phyloP scores from a whole-genome alignment of 768 basidiomycete species.

The Amanita muscaria region DNA sequence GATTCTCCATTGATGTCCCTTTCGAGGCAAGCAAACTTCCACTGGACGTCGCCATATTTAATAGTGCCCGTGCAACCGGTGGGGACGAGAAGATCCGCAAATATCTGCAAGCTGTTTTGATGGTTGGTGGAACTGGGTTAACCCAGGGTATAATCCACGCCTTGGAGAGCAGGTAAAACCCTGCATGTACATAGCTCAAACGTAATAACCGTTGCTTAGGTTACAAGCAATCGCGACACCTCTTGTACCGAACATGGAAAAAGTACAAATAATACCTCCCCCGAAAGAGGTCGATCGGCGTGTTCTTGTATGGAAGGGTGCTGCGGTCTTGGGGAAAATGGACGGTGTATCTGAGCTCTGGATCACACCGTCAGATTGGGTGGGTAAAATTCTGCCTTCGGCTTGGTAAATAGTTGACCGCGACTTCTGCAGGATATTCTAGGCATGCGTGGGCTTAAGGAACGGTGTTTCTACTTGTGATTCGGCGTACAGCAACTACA shows the following conservation, averaged over 20 bases:
- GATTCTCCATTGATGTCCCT: constrained; percentile 63
- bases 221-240: constrained; percentile 80
- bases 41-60: constrained; percentile 87
- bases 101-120: constrained; percentile 78
- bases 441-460: constrained; percentile 75
- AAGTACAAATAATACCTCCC: constrained; percentile 87
- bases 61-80: constrained; percentile 80
- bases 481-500: too few relatives aligned
- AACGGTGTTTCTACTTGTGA: constrained; percentile 73
- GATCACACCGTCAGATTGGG: constrained; percentile 85
- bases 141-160: constrained; percentile 81
- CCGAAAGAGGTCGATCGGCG: constrained; percentile 90
- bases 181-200: too few relatives aligned
- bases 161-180: constrained; percentile 68
- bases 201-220: constrained; percentile 27
- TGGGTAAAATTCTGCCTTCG: constrained; percentile 24
- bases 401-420: background rate
- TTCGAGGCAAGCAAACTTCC: constrained; percentile 87
- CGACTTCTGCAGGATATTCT: constrained; percentile 51
- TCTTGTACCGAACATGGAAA: constrained; percentile 75
- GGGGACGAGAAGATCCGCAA: constrained; percentile 87
- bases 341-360: constrained; percentile 86
- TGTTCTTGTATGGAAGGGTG: constrained; percentile 93
- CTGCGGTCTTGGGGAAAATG: constrained; percentile 84
- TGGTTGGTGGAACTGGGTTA: constrained; percentile 78